phyloP scores from a whole-genome alignment of 257 asterid species.

The Linaria vulgaris region DNA sequence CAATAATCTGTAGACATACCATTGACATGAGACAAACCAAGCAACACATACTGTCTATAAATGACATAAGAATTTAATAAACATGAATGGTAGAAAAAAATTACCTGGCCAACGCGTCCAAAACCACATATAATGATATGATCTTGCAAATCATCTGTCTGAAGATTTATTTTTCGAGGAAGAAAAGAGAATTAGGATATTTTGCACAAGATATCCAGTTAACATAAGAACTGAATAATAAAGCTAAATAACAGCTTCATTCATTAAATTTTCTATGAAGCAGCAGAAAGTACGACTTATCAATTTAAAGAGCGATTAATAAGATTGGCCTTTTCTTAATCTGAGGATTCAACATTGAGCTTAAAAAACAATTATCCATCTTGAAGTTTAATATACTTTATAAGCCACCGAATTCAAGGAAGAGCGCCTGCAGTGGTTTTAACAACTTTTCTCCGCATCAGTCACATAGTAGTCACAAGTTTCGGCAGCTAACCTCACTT shows the following conservation, averaged over 20 bases:
- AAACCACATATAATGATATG: conserved; percentile 96
- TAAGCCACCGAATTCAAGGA: conserved; percentile 7
- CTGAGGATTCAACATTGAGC: conserved; percentile 5
- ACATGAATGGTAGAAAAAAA: conserved; percentile 4
- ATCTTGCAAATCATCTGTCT: conserved; percentile 99
- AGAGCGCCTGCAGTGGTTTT: conserved; percentile 3
- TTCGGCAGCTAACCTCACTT: conserved; percentile 71
- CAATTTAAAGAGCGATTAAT: background rate
- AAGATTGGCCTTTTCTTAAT: background rate
- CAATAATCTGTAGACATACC: conserved; percentile 71
- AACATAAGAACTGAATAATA: conserved; percentile 24
- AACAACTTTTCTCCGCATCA: background rate
- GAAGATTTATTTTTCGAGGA: conserved; percentile 24
- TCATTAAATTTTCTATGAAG: background rate
- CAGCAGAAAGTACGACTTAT: background rate
- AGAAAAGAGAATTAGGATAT: conserved; percentile 17
- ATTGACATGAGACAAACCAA: conserved; percentile 21
- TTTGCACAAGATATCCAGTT: conserved; percentile 20
- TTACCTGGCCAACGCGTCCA: conserved; percentile 99
- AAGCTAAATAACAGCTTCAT: background rate
- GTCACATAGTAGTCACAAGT: conserved; percentile 10
- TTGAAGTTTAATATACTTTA: background rate
- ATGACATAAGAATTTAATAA: conserved; percentile 15
- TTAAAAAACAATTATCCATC: background rate
- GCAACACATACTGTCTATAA: conserved; percentile 7